Evolutionary conservation across 1,139 yeast genomes (phyloP), one percentile per base, ranked within the genome.

Genomic region (Suhomyces yuchorum): DNA sequence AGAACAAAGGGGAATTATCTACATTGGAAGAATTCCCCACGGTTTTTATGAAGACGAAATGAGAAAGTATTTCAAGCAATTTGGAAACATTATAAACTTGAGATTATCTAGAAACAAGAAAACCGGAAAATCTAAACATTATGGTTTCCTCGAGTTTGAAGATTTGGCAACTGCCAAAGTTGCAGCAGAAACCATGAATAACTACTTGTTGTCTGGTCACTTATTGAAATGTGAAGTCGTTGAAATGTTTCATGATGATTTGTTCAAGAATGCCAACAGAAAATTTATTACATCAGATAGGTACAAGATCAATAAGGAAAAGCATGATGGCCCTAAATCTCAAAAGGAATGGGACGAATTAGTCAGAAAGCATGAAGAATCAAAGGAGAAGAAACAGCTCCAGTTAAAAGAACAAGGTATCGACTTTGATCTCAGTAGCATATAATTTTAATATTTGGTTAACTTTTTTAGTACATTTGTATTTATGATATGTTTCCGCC

Each of bases 111-210:
- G 98, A 65, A 92, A 89, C 74, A 91, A 87, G 66, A 87, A 85
- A 66, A 85, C 96, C 3, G 99, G 99, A 41, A 83, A 85, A 52
- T 85, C 97, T 18, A 92, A 91, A 71, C 98, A 92, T 68, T 95
- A 85, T 67, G 99, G 92, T 11, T 93, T 89, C 66, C 73, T 93
- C 47, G 97, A 92, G 69, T 93, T 93, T 61, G 81, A 78, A 43
- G 78, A 82, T 51, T 65, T 69, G 35, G 88, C 84, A 43, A 96
- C 88, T 51, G 98, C 98, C 44, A 79, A 82, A 56, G 77, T 91
- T 51, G 99, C 97, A 1, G 87, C 87, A 53, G 98, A 93, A 58
- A 84, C 98, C 44, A 93, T 93, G 99, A 85, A 93, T 71, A 93
- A 93, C 69, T 93, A 93, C 63, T 78, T 93, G 56, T 69, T 93